Percentiles rank a stretch among this genome's conserved stretches.
Conservation (phyloP, 257 asterid species). For the Knoxia roxburghii region DNA sequence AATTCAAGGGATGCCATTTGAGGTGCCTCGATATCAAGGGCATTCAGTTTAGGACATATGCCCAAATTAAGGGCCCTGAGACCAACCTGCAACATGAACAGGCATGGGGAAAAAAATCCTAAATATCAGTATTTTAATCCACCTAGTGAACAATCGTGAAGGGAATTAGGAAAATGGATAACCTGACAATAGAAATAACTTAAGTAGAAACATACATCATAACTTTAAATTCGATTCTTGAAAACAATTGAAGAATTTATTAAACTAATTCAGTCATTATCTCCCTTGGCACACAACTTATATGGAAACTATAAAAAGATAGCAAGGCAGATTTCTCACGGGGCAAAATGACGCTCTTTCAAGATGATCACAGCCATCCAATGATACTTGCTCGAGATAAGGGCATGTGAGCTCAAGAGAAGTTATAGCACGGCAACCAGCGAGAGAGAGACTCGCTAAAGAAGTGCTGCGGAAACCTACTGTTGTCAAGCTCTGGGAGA, state of each 20-base stretch:
- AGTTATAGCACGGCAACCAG: constrained; percentile 89
- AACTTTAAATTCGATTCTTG: background rate
- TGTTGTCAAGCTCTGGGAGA: constrained; percentile 85
- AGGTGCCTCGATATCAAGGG: constrained; percentile 73
- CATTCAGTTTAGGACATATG: constrained; percentile 85
- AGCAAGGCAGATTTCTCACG: constrained; percentile 39
- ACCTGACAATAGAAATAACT: background rate
- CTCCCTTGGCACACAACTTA: background rate
- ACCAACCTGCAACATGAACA: constrained; percentile 61
- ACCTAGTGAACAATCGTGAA: background rate
- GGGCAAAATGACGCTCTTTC: constrained; percentile 81
- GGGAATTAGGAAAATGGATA: background rate
- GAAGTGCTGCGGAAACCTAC: constrained; percentile 69
- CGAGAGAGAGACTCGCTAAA: constrained; percentile 77
- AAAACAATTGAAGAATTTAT: background rate
- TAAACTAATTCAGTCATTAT: background rate
- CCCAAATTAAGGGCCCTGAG: constrained; percentile 90
- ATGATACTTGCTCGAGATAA: constrained; percentile 71
- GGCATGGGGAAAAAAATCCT: background rate
- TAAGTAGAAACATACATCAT: background rate
- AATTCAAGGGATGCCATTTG: constrained; percentile 86
- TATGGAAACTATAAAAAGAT: background rate
- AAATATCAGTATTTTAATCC: background rate
- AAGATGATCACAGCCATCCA: constrained; percentile 98
- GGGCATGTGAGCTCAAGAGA: constrained; percentile 79